These are phyloP conservation scores for Sergeia podlipaevii DNA, from an alignment of 208 protist genomes.

Conservation along the genomic window DNA sequence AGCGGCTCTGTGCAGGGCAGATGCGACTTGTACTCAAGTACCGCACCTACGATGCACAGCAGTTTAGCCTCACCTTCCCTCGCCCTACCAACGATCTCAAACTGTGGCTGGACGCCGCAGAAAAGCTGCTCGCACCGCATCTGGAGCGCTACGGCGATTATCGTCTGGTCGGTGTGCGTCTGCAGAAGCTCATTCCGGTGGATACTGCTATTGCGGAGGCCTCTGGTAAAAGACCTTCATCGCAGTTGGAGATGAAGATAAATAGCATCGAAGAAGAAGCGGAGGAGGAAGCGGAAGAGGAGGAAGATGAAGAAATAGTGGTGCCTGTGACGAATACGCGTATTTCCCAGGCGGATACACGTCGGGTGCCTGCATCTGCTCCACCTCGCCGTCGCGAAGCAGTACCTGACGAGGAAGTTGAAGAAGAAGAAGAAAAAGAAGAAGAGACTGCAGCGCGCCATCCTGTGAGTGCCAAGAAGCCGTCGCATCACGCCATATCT, in stretches of 20 bases:
- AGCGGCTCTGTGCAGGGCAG: slow-evolving; percentile 36
- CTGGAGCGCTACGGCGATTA: slow-evolving; percentile 50
- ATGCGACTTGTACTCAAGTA: slow-evolving; percentile 69
- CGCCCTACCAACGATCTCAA: slow-evolving; percentile 70
- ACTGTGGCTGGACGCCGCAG: slow-evolving; percentile 42
- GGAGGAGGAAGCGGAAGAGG: not conserved
- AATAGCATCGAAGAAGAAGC: slow-evolving; percentile 2
- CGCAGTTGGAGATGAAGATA: not conserved
- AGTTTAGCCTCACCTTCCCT: slow-evolving; percentile 54
- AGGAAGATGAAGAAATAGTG: not conserved
- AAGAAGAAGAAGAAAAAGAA: slow-evolving; percentile 14
- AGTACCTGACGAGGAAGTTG: slow-evolving; percentile 1
- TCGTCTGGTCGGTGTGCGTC: slow-evolving; percentile 70
- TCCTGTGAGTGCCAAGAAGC: too few relatives aligned
- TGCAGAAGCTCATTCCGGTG: slow-evolving; percentile 47
- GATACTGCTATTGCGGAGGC: not conserved
- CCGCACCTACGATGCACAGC: slow-evolving; percentile 64
- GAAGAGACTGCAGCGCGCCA: too few relatives aligned
- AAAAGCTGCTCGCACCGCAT: slow-evolving; percentile 64
- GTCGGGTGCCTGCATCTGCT: not conserved
- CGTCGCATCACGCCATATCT: too few relatives aligned
- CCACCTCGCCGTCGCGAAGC: not conserved
- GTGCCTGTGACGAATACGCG: not conserved
- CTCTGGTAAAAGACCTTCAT: too few relatives aligned
- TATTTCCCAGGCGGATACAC: slow-evolving; percentile 4